phyloP scores from a whole-genome alignment of 768 basidiomycete species.

The Tricholomella constricta region DNA sequence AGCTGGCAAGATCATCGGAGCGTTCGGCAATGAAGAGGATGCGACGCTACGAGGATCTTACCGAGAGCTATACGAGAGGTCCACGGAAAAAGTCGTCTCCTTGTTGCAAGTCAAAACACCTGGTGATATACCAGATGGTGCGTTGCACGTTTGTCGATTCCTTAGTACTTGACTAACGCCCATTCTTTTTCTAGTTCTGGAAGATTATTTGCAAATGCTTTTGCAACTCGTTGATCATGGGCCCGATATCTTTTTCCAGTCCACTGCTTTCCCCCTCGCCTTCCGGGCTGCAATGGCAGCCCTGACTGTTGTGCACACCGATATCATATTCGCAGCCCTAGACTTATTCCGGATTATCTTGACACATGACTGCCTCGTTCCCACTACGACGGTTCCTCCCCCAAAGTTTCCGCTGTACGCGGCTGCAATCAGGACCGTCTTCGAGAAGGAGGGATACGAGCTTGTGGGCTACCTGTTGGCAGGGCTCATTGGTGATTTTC shows the following conservation, averaged over 20 bases:
- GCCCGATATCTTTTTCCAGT: slow-evolving; percentile 80
- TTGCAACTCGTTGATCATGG: slow-evolving; percentile 64
- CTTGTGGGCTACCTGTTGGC: slow-evolving; percentile 68
- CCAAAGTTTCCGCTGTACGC: slow-evolving; percentile 67
- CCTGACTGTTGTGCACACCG: slow-evolving; percentile 80
- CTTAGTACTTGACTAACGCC: not conserved
- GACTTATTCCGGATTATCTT: slow-evolving; percentile 79
- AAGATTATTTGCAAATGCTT: slow-evolving; percentile 89
- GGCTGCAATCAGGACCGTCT: slow-evolving; percentile 55
- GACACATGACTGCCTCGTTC: slow-evolving; percentile 67
- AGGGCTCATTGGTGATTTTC: slow-evolving; percentile 86
- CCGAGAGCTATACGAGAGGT: slow-evolving; percentile 68
- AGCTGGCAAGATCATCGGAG: slow-evolving; percentile 78
- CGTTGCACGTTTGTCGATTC: slow-evolving; percentile 26
- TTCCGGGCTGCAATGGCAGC: slow-evolving; percentile 78
- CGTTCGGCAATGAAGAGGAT: slow-evolving; percentile 72
- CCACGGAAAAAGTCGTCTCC: slow-evolving; percentile 69
- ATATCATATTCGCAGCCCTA: slow-evolving; percentile 79
- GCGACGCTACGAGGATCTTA: slow-evolving; percentile 57
- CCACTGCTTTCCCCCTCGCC: slow-evolving; percentile 73
- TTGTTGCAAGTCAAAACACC: slow-evolving; percentile 70
- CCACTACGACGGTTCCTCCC: slow-evolving; percentile 43
- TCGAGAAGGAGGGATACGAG: slow-evolving; percentile 73
- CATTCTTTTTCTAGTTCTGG: slow-evolving; percentile 63
- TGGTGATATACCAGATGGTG: slow-evolving; percentile 86